Conservation (phyloP, 208 protist genomes). For the Leishmania martiniquensis region DNA sequence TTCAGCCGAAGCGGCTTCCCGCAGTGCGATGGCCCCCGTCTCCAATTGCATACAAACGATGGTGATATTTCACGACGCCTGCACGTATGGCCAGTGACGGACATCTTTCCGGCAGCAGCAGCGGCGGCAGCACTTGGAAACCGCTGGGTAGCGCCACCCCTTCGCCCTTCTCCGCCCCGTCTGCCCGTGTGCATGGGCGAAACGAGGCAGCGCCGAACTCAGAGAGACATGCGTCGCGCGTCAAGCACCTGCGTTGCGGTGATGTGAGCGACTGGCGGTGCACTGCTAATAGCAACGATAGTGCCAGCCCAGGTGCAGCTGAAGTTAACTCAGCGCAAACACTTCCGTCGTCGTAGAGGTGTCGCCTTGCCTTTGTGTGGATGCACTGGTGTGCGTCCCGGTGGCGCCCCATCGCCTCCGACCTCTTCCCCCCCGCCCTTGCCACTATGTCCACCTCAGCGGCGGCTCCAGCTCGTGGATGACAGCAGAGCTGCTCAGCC, state of each 20-base stretch:
- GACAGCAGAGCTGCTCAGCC: background rate
- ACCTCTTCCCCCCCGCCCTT: too few relatives aligned
- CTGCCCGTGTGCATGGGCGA: background rate
- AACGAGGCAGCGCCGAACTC: slow-evolving; percentile 1
- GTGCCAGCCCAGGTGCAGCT: background rate
- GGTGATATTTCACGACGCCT: background rate
- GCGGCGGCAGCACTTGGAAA: background rate
- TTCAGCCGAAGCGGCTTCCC: background rate
- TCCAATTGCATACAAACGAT: background rate
- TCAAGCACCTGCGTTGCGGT: background rate
- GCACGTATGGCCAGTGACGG: background rate
- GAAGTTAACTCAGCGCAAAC: background rate
- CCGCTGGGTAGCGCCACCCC: background rate
- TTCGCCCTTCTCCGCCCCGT: background rate
- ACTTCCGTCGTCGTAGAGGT: too few relatives aligned
- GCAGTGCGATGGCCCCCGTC: too few relatives aligned
- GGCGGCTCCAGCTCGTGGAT: background rate
- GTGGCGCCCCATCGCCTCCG: background rate
- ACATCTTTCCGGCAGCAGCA: background rate
- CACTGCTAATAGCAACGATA: background rate
- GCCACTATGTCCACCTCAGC: background rate
- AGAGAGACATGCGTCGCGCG: slow-evolving; percentile 15
- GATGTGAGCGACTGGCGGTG: background rate
- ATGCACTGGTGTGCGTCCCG: background rate
- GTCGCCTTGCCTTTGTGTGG: background rate